Base-by-base conservation (phyloP, 345 rosid species). In the Citrus hindsii region DNA sequence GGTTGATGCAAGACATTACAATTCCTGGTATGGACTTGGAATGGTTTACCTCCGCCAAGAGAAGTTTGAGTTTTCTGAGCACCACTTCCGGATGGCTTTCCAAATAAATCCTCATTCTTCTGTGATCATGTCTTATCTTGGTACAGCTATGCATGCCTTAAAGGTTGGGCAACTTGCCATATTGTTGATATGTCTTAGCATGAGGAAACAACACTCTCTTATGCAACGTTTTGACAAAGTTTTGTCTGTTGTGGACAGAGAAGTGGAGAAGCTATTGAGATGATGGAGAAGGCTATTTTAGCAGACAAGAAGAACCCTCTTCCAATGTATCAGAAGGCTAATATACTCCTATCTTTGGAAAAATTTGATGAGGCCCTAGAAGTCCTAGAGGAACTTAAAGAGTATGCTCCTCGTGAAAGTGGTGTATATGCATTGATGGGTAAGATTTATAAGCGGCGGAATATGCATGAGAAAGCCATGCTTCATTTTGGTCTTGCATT, bases 281-380 rank as follows among this genome's bases (percentile, higher is more conserved):
- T 94, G 87, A 92, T 96, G 98, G 97, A 96, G 84, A 85, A 84
- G 77, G 98, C 99, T 35, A 90, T 96, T 78, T 74, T 88, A 82
- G 97, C 99, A 9, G 99, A 96, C 76, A 88, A 87, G 80, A 96
- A 94, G 79, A 96, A 94, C 75, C 98, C 99, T 77, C 97, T 94
- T 84, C 98, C 99, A 38, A 92, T 92, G 97, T 96, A 96, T 83
- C 95, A 96, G 82, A 96, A 96, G 88, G 98, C 98, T 63, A 92
- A 87, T 81, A 90, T 94, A 58, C 94, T 94, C 16, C 87, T 90
- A 77, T 86, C 92, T 84, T 77, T 94, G 86, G 94, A 89, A 84
- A 87, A 83, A 66, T 88, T 89, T 81, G 94, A 92, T n/a, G 94
- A 92, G 86, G 99, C 99, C 74, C 79, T 94, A 35, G 89, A 90